These are phyloP conservation scores for Serendipita sp. DNA, from an alignment of 768 basidiomycete genomes.

Conservation along the genomic window DNA sequence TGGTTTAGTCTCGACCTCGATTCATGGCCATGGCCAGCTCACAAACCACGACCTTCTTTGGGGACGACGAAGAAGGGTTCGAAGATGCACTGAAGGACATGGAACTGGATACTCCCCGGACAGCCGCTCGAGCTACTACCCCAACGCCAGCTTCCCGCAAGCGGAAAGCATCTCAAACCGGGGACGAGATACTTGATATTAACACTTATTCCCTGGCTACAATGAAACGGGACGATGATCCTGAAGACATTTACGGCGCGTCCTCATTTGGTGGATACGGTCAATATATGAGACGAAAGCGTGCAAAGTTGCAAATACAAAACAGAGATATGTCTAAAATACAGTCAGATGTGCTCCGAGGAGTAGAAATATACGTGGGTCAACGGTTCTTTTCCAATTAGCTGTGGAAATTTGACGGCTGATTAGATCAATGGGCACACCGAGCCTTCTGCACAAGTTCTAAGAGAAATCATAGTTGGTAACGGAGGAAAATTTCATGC, in stretches of 20 bases:
- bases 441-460: constrained; percentile 66
- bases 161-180: neutral
- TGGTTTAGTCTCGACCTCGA: neutral
- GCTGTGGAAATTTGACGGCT: neutral
- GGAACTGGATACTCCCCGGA: neutral
- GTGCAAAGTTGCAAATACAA: constrained; percentile 78
- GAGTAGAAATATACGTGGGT: constrained; percentile 68
- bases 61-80: neutral
- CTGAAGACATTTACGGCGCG: constrained; percentile 44
- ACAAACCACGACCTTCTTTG: neutral
- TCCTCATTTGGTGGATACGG: constrained; percentile 69
- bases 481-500: constrained; percentile 75
- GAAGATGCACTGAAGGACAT: constrained; percentile 4
- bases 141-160: neutral
- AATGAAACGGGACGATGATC: constrained; percentile 2
- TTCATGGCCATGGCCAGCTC: neutral
- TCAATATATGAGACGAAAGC: constrained; percentile 81
- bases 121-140: neutral
- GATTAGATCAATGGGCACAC: constrained; percentile 80
- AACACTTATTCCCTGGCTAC: neutral
- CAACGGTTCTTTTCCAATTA: neutral
- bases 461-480: constrained; percentile 60
- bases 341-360: constrained; percentile 45
- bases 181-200: neutral
- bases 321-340: constrained; percentile 28